Evolutionary conservation across 495 filamentous ascomycete genomes (phyloP).

Genomic region (Chaetomidium leptoderma): DNA sequence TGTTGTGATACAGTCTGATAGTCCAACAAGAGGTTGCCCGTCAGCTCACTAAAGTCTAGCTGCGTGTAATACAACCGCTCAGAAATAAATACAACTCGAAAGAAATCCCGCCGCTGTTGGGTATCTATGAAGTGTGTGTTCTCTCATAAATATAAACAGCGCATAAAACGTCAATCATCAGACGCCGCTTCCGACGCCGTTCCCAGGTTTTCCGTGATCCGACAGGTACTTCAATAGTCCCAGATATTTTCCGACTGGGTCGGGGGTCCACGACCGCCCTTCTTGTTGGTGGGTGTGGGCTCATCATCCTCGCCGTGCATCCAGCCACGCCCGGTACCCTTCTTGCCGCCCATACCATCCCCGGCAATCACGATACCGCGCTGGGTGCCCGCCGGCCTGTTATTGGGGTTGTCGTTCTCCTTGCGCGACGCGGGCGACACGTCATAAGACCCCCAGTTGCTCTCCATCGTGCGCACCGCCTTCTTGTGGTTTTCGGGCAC

Average conservation of each 20-base stretch:
- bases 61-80: neutral
- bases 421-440: conserved; percentile 52
- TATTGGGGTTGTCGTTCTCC: conserved; percentile 39
- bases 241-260: conserved; percentile 44
- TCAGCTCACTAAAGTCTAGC: neutral
- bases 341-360: conserved; percentile 72
- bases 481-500: conserved; percentile 52
- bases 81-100: neutral
- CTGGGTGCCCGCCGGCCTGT: conserved; percentile 31
- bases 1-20: neutral
- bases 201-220: neutral
- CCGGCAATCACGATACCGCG: conserved; percentile 57
- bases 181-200: neutral
- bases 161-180: conserved; percentile 15
- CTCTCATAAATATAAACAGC: neutral
- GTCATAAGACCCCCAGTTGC: conserved; percentile 61
- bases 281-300: conserved; percentile 33
- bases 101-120: neutral
- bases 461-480: conserved; percentile 63
- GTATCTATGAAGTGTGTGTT: neutral
- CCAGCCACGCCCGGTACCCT: conserved; percentile 57
- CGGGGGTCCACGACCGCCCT: conserved; percentile 25
- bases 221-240: conserved; percentile 37
- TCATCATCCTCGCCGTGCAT: conserved; percentile 47
- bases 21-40: conserved; percentile 2